Base-by-base conservation (phyloP, 352 stramenopile genomes). In the Phytopythium oedochilum region DNA sequence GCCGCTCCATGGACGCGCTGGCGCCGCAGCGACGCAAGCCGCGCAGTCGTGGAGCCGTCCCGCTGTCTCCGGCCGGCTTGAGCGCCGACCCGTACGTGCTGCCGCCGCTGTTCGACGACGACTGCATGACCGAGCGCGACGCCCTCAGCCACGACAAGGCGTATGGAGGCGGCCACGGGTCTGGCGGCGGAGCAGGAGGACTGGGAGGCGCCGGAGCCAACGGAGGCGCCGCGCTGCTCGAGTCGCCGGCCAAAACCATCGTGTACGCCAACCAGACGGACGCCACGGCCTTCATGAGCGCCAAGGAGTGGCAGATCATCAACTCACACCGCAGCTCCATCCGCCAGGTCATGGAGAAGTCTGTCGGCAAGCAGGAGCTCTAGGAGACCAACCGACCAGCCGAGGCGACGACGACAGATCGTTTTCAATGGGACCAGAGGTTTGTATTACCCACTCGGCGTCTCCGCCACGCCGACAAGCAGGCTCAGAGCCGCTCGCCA, bases 241-340 rank as follows among this genome's bases (percentile, higher is more conserved):
- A 88, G 26, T 86, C 59, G 11, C 55, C 69, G 1, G 71, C 69
- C 20, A 88, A 88, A 32, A 65, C 73, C 3, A 88, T 88, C 32
- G 68, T 88, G 53, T 86, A 88, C 53, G 74, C 71, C 1, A 69
- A 77, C 36, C 64, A 81, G 29, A 70, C 59, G 3, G 59, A 82
- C 39, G 61, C 63, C 10, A 59, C 57, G 15, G 64, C 63, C 25
- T 83, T 80, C 57, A 86, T 88, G 78, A 82, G 61, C 26, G 60
- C 71, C 17, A 88, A 88, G 44, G 78, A 88, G 59, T 88, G 78
- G 78, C 67, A 80, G 25, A 51, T 88, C 11, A 88, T 88, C 64
- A 81, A 85, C 29, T 71, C 75, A 0, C 44, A 72, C 12, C 76
- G 70, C 17, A 88, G 78, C 59, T 59, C 31, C 50, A 88, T 83